Evolutionary conservation across 352 stramenopile species (phyloP), one percentile per base, ranked within the genome.

Genomic region (Plasmopara muralis): DNA sequence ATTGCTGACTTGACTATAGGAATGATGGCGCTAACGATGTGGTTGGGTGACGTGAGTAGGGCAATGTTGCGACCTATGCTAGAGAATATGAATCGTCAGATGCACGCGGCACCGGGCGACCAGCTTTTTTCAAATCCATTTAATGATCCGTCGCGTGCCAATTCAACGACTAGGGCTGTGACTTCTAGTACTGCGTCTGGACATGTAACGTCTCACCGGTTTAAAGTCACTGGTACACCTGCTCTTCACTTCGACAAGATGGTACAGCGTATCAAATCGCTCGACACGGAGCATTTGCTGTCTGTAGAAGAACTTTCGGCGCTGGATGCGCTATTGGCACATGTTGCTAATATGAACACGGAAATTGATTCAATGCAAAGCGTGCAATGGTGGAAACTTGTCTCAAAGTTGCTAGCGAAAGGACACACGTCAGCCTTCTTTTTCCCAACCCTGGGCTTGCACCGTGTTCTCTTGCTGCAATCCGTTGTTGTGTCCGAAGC

Each of bases 61-160:
- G 78, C 81, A 7, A 92, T 89, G 78, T 57, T 92, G 31, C 74
- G 78, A 29, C 81, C 81, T 0, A 87, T 87, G 78, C 53, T 92
- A 28, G 81, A 92, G 50, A 87, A 85, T 57, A 87, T 92, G 75
- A 83, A 92, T 64, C 70, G 70, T 30, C 66, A 87, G 46, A 91
- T 91, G 81, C 70, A 77, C 25, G 66, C 64, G 2, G 70, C 55
- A 0, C 43, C 55, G 10, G 75, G 65, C 20, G 57, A 70, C 9
- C 66, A 85, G 47, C 67, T 76, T 9, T 87, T 89, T 43, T 72
- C 71, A 0, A 86, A 84, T 43, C 77, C 77, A 6, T 89, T 89
- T 60, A 89, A 86, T 38, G 75, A 89, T 50, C 54, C 73, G 10
- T 69, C 73, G 5, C 71, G 66, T 30, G 61, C 63, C 0, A 61